Percentiles rank a stretch among this genome's conserved stretches.
Conservation (phyloP, 2,329 filamentous ascomycete species). For the Hymenoscyphus albidus region DNA sequence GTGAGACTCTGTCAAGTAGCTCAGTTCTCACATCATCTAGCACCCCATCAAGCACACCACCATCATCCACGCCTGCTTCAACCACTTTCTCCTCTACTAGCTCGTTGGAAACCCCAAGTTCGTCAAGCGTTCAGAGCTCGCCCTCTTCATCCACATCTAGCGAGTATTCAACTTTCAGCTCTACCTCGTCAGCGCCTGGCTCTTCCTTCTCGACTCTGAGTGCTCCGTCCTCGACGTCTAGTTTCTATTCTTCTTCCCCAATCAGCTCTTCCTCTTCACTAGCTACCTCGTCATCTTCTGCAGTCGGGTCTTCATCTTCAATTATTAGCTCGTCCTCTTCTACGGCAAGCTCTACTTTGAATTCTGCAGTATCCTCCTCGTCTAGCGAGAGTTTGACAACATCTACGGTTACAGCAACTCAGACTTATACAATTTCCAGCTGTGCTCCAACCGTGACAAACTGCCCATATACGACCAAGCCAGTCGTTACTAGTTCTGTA, state of each 20-base stretch:
- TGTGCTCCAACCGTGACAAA: background rate
- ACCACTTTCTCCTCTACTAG: background rate
- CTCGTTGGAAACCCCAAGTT: background rate
- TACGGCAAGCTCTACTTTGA: too few species aligned
- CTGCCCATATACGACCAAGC: conserved; percentile 5
- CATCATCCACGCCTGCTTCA: background rate
- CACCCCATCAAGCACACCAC: background rate
- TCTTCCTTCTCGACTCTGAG: background rate
- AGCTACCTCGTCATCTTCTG: background rate
- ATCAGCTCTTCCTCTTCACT: too few species aligned
- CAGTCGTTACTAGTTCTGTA: background rate
- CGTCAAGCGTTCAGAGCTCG: background rate
- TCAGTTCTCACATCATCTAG: background rate
- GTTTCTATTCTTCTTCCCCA: too few species aligned
- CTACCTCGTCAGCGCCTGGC: background rate
- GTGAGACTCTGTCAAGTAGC: background rate
- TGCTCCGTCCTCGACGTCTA: background rate
- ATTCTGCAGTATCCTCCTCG: too few species aligned
- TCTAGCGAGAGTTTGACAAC: background rate
- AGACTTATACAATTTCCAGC: conserved; percentile 1
- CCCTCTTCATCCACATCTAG: background rate
- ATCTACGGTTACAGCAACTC: background rate
- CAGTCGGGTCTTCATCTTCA: background rate
- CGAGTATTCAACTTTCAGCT: background rate
- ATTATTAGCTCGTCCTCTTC: background rate